These are phyloP conservation scores for Wallacemonas sp. DNA, from an alignment of 208 protist genomes.

Conservation along the genomic window DNA sequence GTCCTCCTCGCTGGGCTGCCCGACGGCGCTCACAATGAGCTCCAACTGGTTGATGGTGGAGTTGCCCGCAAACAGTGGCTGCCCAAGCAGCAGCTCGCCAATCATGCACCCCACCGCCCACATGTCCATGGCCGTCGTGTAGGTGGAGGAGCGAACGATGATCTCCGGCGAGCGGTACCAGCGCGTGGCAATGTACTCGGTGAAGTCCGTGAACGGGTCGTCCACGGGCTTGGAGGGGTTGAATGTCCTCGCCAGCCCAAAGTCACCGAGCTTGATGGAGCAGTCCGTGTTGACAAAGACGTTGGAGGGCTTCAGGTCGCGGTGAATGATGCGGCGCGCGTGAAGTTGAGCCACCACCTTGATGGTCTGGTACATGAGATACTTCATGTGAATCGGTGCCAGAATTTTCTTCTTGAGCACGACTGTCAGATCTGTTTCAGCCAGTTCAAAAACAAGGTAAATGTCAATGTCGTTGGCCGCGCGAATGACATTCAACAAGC, in stretches of 20 bases:
- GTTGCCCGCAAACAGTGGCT: constrained; percentile 94
- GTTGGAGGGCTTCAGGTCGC: constrained; percentile 94
- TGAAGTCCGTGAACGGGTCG: constrained; percentile 76
- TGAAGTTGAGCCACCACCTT: constrained; percentile 95
- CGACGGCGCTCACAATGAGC: constrained; percentile 91
- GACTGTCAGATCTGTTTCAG: constrained; percentile 93
- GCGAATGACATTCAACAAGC: constrained; percentile 95
- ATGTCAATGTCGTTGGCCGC: constrained; percentile 97
- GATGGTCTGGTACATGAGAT: constrained; percentile 96
- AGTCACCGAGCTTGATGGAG: constrained; percentile 96
- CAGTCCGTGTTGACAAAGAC: constrained; percentile 94
- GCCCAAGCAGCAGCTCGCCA: constrained; percentile 92
- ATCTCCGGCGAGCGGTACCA: constrained; percentile 99
- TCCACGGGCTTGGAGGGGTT: constrained; percentile 32
- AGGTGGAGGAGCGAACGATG: constrained; percentile 93
- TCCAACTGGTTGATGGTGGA: constrained; percentile 97
- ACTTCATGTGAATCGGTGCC: constrained; percentile 93
- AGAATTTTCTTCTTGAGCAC: constrained; percentile 96
- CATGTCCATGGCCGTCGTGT: constrained; percentile 98
- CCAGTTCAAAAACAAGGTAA: constrained; percentile 97
- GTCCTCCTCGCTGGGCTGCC: constrained; percentile 85
- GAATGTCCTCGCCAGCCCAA: constrained; percentile 96
- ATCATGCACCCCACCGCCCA: constrained; percentile 98
- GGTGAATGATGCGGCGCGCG: constrained; percentile 85
- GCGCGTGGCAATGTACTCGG: constrained; percentile 96